Evolutionary conservation across 2,329 filamentous ascomycete genomes (phyloP).

Genomic region (Aspergillus felis): DNA sequence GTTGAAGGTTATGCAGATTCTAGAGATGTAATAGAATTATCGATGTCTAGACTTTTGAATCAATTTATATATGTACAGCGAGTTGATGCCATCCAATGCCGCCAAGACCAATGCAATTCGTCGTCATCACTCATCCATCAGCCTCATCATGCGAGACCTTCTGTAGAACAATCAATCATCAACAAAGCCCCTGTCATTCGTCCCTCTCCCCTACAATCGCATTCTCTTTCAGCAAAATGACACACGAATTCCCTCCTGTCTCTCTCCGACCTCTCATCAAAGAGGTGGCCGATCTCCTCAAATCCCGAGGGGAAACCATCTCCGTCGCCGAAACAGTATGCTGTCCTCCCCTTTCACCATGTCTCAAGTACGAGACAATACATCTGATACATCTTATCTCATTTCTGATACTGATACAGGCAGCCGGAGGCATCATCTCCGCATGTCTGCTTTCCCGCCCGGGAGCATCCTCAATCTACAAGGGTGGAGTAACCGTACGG

Average conservation of each 20-base stretch:
- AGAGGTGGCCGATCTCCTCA: conserved; percentile 53
- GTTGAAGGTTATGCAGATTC: not conserved
- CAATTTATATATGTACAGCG: not conserved
- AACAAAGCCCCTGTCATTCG: not conserved
- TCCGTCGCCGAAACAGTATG: conserved; percentile 59
- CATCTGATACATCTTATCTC: not conserved
- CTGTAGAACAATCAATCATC: not conserved
- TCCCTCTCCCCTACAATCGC: not conserved
- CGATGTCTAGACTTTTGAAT: no score
- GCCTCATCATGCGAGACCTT: not conserved
- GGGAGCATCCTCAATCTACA: conserved; percentile 57
- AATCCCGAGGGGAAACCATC: conserved; percentile 54
- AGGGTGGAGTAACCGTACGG: conserved; percentile 57
- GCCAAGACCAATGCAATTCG: not conserved
- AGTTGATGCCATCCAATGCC: not conserved
- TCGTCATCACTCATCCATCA: not conserved
- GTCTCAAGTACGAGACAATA: not conserved
- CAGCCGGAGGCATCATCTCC: conserved; percentile 60
- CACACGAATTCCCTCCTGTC: conserved; percentile 27
- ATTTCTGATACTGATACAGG: conserved; percentile 32
- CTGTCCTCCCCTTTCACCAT: not conserved
- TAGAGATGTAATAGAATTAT: not conserved
- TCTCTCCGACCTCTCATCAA: conserved; percentile 41
- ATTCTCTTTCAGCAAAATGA: not conserved
- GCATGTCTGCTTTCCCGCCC: conserved; percentile 56